Base-by-base conservation (phyloP, 345 rosid genomes). In the Camelina sativa region DNA sequence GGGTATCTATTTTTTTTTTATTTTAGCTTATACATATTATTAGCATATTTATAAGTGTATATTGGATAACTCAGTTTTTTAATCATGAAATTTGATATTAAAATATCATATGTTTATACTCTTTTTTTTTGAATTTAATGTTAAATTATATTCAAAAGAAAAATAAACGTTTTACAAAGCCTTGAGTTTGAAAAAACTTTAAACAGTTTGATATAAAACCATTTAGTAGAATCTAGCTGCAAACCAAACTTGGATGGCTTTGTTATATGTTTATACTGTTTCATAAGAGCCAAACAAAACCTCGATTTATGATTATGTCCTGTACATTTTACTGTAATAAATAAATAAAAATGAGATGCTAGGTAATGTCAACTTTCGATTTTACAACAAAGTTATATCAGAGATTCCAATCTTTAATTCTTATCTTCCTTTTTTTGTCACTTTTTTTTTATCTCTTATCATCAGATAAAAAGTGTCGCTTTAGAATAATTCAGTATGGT, bases 381-480 rank as follows among this genome's bases (percentile, higher is more conserved):
- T 6, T 32, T 32, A 35, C 44, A 16, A 35, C 1, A 8, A 56
- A 55, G 60, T 28, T 55, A 15, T 4, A 30, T 28, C 20, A 55
- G 61, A 30, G 15, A 7, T 30, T 25, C 28, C 28, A 25, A 30
- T 55, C 17, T 28, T 28, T 28, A 7, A 7, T 3, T 15, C 38
- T 30, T 30, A 28, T 56, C 17, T 13, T 30, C 4, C 53, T 30
- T 1, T 7, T 62, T 12, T 59, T 34, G 30, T 30, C 12, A 56
- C 62, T 56, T 11, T 51, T 8, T 8, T 38, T 8, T 19, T 0
- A 69, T 25, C 3, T 72, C 8, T n/a, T 55, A 40, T 34, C 19
- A 65, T 55, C 25, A 65, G 19, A 55, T 65, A 43, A 63, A 62
- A 72, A 73, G 5, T 13, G 38, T 44, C 30, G 38, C 2, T 16